Evolutionary conservation across 2,329 filamentous ascomycete species (phyloP), one percentile per base, ranked within the genome.

Genomic region (Clonostachys byssicola): DNA sequence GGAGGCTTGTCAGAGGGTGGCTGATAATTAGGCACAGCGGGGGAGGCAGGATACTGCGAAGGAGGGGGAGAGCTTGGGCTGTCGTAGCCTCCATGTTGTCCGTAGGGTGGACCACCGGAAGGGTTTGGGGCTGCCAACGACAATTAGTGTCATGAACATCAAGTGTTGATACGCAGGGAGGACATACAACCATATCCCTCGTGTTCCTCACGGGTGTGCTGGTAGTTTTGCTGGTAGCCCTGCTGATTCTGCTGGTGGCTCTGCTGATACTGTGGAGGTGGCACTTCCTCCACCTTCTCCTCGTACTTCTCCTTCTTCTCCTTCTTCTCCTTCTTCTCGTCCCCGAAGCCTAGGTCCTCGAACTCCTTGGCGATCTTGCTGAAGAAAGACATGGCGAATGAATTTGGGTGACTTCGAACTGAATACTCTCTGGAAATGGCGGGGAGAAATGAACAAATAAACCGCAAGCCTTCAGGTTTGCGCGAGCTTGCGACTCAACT

Each of bases 341-440:
- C 69, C 42, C 71, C 72, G 54, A 77, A 65, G 44, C 65, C 68
- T 47, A 79, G 64, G 55, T 71, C 68, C 56, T 78, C 73, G 40
- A 74, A 66, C 53, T 70, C 62, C 54, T 68, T 61, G 49, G 64
- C 61, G 43, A 73, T 54, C 54, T 71, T 71, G 52, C 67, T 68
- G 57, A 72, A 66, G 56, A 73, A 73, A 35, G 70, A 73, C 70
- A 73, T 74, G 52, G 46, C 62, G 56, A 45, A 36, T 38, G 16
- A 14, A 10, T 30, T 30, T 30, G 8, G 23, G 8, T 30, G 23
- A 4, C 23, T 30, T 30, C 23, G 9, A 30, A 10, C 23, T 9
- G 23, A 30, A 9, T 30, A 5, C 23, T 30, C 23, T 30, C 10
- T 10, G 23, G 3, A 10, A 30, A 30, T 30, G 9, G 8, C 23